These are phyloP conservation scores for Trichocladium antarcticum DNA, from an alignment of 495 filamentous ascomycete species.

Conservation along the genomic window DNA sequence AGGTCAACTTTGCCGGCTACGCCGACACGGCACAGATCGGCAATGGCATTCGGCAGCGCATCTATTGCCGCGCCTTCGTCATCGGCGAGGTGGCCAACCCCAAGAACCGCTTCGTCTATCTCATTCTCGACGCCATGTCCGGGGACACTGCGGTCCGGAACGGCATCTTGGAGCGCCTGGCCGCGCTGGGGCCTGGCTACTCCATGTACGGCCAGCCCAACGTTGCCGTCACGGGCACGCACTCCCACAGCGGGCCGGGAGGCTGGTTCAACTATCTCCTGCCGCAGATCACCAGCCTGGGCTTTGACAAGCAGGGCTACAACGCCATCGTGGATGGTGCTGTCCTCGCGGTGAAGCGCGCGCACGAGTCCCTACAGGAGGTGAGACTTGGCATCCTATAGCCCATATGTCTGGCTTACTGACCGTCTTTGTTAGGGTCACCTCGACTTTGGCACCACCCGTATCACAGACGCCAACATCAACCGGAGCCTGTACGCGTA, in stretches of 20 bases:
- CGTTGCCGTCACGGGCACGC: slow-evolving; percentile 82
- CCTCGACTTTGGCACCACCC: slow-evolving; percentile 37
- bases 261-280: slow-evolving; percentile 95
- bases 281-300: slow-evolving; percentile 79
- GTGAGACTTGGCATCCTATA: slow-evolving; percentile 32
- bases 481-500: slow-evolving; percentile 85
- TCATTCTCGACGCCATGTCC: slow-evolving; percentile 69
- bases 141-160: slow-evolving; percentile 85
- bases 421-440: slow-evolving; percentile 26
- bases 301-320: slow-evolving; percentile 79
- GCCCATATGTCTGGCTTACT: background rate
- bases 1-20: slow-evolving; percentile 55
- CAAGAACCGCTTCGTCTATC: slow-evolving; percentile 70
- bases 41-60: slow-evolving; percentile 69
- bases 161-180: slow-evolving; percentile 67
- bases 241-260: slow-evolving; percentile 84
- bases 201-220: slow-evolving; percentile 62
- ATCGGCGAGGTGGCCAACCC: slow-evolving; percentile 59
- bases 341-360: slow-evolving; percentile 68
- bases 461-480: slow-evolving; percentile 59
- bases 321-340: slow-evolving; percentile 83
- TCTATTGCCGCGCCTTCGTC: slow-evolving; percentile 86
- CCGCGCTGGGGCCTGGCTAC: slow-evolving; percentile 42
- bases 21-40: slow-evolving; percentile 68
- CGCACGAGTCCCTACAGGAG: slow-evolving; percentile 62